phyloP scores from a whole-genome alignment of 1,284 basidiomycete species.

The Malassezia psittaci region DNA sequence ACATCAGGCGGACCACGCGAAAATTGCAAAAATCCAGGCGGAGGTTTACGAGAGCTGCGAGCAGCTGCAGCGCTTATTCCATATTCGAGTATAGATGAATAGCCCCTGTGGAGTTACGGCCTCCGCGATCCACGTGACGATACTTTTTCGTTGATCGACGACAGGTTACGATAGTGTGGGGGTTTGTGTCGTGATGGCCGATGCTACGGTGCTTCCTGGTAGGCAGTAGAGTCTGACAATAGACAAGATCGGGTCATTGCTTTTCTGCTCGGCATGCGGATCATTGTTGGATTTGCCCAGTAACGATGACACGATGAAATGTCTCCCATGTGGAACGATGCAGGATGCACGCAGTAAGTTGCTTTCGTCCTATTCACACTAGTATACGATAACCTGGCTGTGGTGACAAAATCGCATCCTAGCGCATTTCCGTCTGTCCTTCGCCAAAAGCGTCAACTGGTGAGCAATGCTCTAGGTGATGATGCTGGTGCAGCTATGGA shows the following conservation, averaged over 20 bases:
- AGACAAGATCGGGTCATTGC: conserved; percentile 62
- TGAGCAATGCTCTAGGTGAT: conserved; percentile 52
- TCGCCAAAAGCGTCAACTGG: conserved; percentile 72
- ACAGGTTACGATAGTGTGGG: not conserved
- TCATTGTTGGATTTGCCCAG: conserved; percentile 74
- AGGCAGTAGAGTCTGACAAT: not conserved
- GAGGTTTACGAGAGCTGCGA: conserved; percentile 43
- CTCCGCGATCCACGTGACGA: conserved; percentile 7
- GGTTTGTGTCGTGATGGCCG: not conserved
- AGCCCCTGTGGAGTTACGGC: not conserved
- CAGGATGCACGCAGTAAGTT: conserved; percentile 55
- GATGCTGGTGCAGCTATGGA: conserved; percentile 24
- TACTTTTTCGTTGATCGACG: not conserved
- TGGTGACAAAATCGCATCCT: conserved; percentile 78
- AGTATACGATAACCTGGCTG: conserved; percentile 89
- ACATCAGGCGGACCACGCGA: conserved; percentile 28
- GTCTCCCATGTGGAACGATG: conserved; percentile 74
- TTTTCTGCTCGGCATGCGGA: conserved; percentile 88
- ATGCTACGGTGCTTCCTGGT: conserved; percentile 1
- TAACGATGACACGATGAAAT: conserved; percentile 66
- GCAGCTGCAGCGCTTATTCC: conserved; percentile 29
- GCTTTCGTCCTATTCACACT: not conserved
- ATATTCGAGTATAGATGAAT: conserved; percentile 7
- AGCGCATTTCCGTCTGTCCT: conserved; percentile 86
- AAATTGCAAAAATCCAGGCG: conserved; percentile 26